Percentiles rank a stretch among this genome's conserved stretches.
These are phyloP conservation scores for Neopestalotiopsis sp. DNA, from an alignment of 2,329 filamentous ascomycete species.

Conservation along the genomic window DNA sequence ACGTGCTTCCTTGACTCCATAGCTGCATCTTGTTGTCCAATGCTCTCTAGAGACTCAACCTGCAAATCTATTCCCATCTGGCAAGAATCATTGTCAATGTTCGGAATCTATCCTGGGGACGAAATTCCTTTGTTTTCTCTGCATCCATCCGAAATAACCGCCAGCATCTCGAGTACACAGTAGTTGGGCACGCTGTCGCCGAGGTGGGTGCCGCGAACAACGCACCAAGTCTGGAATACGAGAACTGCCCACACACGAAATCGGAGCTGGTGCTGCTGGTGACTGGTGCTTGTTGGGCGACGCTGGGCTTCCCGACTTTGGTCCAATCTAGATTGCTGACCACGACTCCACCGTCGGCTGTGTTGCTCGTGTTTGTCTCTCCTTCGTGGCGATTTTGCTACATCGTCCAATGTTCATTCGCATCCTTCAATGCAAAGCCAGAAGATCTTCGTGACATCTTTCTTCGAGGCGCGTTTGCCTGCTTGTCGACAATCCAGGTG, in stretches of 20 bases:
- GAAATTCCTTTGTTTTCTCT: not conserved
- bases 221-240: not conserved
- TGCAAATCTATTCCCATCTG: not conserved
- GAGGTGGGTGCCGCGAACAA: not conserved
- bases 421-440: not conserved
- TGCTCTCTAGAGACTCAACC: not conserved
- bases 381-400: not conserved
- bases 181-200: not conserved
- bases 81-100: not conserved
- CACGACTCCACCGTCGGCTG: conserved; percentile 2
- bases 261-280: not conserved
- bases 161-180: not conserved
- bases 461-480: not conserved
- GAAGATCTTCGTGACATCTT: not conserved
- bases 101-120: not conserved
- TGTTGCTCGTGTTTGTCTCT: not conserved
- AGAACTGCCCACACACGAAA: not conserved
- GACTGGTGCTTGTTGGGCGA: not conserved
- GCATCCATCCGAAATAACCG: not conserved
- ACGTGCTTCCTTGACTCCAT: not conserved
- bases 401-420: not conserved
- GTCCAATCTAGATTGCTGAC: not conserved
- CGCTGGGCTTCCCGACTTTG: not conserved
- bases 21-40: not conserved
- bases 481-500: not conserved